Evolutionary conservation across 768 basidiomycete genomes (phyloP), one percentile per base, ranked within the genome.

Genomic region (Mycena vulgaris): DNA sequence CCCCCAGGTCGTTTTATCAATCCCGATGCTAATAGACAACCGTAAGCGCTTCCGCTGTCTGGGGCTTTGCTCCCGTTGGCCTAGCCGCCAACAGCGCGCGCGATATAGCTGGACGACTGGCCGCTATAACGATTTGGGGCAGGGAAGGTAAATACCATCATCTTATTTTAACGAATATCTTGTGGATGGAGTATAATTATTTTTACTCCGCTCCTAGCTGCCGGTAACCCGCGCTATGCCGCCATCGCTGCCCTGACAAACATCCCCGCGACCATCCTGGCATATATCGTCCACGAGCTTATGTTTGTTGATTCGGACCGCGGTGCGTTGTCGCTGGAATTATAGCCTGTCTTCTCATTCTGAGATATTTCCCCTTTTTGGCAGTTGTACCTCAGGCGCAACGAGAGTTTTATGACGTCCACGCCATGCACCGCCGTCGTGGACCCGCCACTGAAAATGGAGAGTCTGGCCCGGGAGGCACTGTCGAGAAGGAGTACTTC

Each of bases 51-150:
- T 79, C 84, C 45, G 83, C 85, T 42, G 85, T 92, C 67, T 92
- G 91, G 90, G 88, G 90, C 42, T 93, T 82, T 76, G 81, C 87
- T 6, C 80, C 86, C 3, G 81, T 84, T 39, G 86, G 86, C 27
- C 78, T 93, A 51, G 84, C 89, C 17, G 83, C 91, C 37, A 93
- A 93, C 78, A 79, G 89, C 4, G 90, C 91, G 31, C 90, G 92
- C 75, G 92, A 93, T 76, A 31, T 93, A 48, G 92, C 92, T 23
- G 89, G 85, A 5, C 88, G 92, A 19, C 69, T 93, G n/a, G 85
- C 87, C 72, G 87, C 85, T 0, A 75, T 93, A 78, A 83, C 89
- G 5, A 86, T 92, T 63, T 93, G 89, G 85, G 92, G 92, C 23
- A 75, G 37, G 2, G 74, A 77, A 70, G 85, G 86, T 84, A 68